Conservation (phyloP, 1,139 yeast genomes). For the Arxiozyma slooffiae region DNA sequence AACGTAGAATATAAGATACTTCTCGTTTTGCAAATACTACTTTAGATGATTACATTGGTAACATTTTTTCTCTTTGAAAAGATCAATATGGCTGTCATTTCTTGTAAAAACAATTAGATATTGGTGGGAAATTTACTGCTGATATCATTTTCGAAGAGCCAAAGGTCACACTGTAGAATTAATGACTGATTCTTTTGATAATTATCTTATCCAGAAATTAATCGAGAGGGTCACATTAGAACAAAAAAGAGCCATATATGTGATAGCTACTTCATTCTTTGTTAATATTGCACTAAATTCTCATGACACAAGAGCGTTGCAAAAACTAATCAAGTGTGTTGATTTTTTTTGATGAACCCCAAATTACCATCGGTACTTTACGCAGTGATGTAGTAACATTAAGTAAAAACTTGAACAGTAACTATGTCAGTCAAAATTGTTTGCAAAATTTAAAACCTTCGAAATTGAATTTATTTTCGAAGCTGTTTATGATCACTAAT, state of each 20-base stretch:
- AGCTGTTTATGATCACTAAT: constrained; percentile 67
- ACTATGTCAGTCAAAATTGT: constrained; percentile 92
- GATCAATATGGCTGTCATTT: constrained; percentile 96
- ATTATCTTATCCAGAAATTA: constrained; percentile 82
- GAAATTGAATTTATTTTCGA: constrained; percentile 81
- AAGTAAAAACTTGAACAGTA: constrained; percentile 87
- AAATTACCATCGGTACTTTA: constrained; percentile 47
- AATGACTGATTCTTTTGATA: constrained; percentile 97
- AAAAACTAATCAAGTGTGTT: constrained; percentile 69
- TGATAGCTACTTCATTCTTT: constrained; percentile 58
- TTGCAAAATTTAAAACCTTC: constrained; percentile 60
- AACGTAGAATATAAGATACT: constrained; percentile 24
- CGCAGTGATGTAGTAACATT: constrained; percentile 68
- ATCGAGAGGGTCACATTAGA: constrained; percentile 61
- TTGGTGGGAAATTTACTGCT: constrained; percentile 36
- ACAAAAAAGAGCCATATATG: constrained; percentile 63
- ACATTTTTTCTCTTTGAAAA: constrained; percentile 67
- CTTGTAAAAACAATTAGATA: constrained; percentile 72
- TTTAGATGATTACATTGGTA: constrained; percentile 61
- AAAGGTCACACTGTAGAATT: constrained; percentile 69
- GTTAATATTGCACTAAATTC: constrained; percentile 77
- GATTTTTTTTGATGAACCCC: constrained; percentile 46
- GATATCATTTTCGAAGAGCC: constrained; percentile 65
- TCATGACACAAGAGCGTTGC: constrained; percentile 93
- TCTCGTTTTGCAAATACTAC: constrained; percentile 44